A percentile compares a stretch with the other conserved stretches of the same genome.
Conservation (phyloP, 116 monocot species). For the Papilionanthe hybrid region DNA sequence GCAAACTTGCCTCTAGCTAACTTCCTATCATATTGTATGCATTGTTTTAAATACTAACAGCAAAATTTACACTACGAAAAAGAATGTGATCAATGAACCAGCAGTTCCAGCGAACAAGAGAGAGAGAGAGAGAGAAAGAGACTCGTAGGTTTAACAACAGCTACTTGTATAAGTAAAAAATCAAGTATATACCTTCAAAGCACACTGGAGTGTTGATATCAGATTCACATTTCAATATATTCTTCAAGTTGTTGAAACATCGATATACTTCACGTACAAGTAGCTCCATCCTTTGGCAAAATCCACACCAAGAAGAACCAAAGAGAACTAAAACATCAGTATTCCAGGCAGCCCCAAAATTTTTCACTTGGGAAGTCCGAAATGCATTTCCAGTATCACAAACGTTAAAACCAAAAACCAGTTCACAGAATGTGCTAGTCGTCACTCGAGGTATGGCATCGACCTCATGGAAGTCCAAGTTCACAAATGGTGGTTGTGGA, state of each 20-base stretch:
- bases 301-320: constrained; percentile 82
- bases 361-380: constrained; percentile 13
- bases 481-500: constrained; percentile 82
- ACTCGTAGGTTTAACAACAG: not conserved
- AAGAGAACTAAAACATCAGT: constrained; percentile 81
- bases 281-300: constrained; percentile 80
- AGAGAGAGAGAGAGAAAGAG: not conserved
- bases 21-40: no score
- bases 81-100: not conserved
- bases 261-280: constrained; percentile 85
- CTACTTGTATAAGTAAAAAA: not conserved
- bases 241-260: constrained; percentile 39
- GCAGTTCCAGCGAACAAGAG: not conserved
- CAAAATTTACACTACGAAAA: not conserved
- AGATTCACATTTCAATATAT: constrained; percentile 26
- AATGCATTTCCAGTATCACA: constrained; percentile 20
- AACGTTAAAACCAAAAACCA: constrained; percentile 44
- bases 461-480: constrained; percentile 85
- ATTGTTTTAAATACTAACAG: no score
- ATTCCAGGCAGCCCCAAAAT: constrained; percentile 23
- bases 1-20: not conserved
- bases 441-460: constrained; percentile 63
- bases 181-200: constrained; percentile 35
- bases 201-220: constrained; percentile 11
- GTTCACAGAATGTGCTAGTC: constrained; percentile 50